Evolutionary conservation across 129 eudicot species (phyloP).

Genomic region (Flaveria robusta): DNA sequence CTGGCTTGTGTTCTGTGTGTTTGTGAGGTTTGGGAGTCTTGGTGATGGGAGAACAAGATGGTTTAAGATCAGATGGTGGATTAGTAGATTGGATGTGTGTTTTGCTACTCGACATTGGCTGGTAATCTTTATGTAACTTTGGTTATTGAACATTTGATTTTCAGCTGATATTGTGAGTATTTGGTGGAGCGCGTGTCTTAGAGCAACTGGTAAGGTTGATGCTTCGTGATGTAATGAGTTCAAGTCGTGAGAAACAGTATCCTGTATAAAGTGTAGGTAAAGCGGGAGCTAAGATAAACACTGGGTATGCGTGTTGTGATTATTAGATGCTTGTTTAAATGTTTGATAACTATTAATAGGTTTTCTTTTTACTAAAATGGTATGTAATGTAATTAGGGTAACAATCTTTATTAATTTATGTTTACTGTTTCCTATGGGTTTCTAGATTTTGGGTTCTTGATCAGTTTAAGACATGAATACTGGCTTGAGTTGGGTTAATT

Average conservation of each 20-base stretch:
- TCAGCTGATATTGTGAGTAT: background rate
- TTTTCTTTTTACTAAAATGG: background rate
- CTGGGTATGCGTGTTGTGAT: background rate
- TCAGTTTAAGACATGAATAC: too few species aligned
- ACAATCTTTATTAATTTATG: background rate
- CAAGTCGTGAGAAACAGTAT: too few species aligned
- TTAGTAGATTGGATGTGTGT: conserved; percentile 77
- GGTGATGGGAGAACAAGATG: conserved; percentile 70
- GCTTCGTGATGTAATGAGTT: too few species aligned
- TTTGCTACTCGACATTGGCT: conserved; percentile 92
- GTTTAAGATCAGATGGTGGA: conserved; percentile 88
- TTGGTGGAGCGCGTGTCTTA: too few species aligned
- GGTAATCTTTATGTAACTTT: conserved; percentile 26
- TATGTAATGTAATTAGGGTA: background rate
- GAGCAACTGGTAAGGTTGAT: too few species aligned
- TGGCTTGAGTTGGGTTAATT: conserved; percentile 5
- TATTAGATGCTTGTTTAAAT: background rate
- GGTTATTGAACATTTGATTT: background rate
- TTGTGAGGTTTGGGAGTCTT: conserved; percentile 53
- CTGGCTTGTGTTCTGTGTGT: conserved; percentile 64
- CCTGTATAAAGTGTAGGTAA: too few species aligned
- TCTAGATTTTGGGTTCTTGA: background rate
- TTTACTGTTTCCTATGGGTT: background rate
- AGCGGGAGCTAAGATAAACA: too few species aligned
- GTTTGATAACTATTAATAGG: background rate